Evolutionary conservation across 2,329 filamentous ascomycete species (phyloP).

Genomic region (Drechmeria coniospora): DNA sequence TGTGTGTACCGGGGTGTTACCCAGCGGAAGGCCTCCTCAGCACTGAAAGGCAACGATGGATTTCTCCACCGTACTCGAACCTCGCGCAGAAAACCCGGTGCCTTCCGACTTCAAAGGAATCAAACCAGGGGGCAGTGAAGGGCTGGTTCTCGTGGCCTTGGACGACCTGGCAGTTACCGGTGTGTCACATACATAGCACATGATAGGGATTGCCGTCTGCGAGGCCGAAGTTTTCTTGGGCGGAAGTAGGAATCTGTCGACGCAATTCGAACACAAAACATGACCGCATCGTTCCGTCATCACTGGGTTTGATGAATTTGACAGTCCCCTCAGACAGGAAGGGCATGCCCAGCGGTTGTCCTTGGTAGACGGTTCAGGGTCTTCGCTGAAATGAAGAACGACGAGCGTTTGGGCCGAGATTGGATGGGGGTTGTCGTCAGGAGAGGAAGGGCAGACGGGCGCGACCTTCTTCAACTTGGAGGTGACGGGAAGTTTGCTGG

Average conservation of each 20-base stretch:
- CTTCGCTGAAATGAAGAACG: constrained; percentile 61
- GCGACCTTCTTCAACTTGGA: constrained; percentile 48
- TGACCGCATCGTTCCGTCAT: constrained; percentile 82
- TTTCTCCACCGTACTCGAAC: constrained; percentile 67
- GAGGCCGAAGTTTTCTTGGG: constrained; percentile 22
- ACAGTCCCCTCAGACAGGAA: constrained; percentile 67
- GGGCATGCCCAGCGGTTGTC: constrained; percentile 49
- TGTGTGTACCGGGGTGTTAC: too few species aligned
- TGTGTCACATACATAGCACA: constrained; percentile 76
- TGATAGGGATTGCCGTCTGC: constrained; percentile 28
- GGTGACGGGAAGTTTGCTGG: constrained; percentile 35
- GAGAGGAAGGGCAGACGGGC: constrained; percentile 65
- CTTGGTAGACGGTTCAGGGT: constrained; percentile 33
- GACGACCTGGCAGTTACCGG: constrained; percentile 44
- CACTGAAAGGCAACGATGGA: constrained; percentile 71
- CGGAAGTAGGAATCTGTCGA: constrained; percentile 65
- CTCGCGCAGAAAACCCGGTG: constrained; percentile 84
- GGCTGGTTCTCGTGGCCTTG: constrained; percentile 27
- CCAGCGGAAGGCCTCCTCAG: too few species aligned
- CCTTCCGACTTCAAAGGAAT: constrained; percentile 74
- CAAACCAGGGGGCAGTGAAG: constrained; percentile 52
- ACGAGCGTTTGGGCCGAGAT: constrained; percentile 70
- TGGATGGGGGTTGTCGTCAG: constrained; percentile 48
- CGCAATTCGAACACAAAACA: constrained; percentile 74
- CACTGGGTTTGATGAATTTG: constrained; percentile 69